Conservation (phyloP, 2,329 filamentous ascomycete genomes). For the Alternaria panax region DNA sequence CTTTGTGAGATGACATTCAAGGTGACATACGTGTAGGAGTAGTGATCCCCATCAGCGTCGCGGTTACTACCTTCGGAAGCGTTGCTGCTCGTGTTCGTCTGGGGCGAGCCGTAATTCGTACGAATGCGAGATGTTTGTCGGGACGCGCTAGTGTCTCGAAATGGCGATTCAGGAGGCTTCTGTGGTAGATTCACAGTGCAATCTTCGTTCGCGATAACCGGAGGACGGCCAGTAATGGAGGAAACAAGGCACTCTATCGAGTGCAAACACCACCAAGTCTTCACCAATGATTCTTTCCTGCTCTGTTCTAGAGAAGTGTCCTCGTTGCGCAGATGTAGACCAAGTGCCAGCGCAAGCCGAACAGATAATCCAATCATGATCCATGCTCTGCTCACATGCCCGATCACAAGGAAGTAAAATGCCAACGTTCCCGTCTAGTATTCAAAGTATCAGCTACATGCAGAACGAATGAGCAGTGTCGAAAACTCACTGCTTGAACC, state of each 20-base stretch:
- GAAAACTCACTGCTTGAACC: slow-evolving; percentile 48
- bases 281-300: slow-evolving; percentile 45
- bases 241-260: slow-evolving; percentile 48
- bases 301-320: slow-evolving; percentile 30
- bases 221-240: slow-evolving; percentile 51
- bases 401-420: slow-evolving; percentile 37
- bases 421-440: slow-evolving; percentile 36
- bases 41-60: slow-evolving; percentile 3
- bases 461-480: slow-evolving; percentile 24
- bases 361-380: slow-evolving; percentile 48
- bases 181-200: slow-evolving; percentile 42
- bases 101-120: slow-evolving; percentile 5
- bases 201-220: slow-evolving; percentile 42
- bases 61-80: neutral
- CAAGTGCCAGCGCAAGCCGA: slow-evolving; percentile 47
- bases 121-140: slow-evolving; percentile 2
- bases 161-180: neutral
- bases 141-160: no score
- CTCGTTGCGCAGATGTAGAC: slow-evolving; percentile 51
- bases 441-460: no score
- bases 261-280: slow-evolving; percentile 52
- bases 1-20: slow-evolving; percentile 46
- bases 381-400: slow-evolving; percentile 44
- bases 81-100: neutral
- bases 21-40: slow-evolving; percentile 24